phyloP scores from a whole-genome alignment of 2,329 filamentous ascomycete genomes.

The Fusarium sp. region DNA sequence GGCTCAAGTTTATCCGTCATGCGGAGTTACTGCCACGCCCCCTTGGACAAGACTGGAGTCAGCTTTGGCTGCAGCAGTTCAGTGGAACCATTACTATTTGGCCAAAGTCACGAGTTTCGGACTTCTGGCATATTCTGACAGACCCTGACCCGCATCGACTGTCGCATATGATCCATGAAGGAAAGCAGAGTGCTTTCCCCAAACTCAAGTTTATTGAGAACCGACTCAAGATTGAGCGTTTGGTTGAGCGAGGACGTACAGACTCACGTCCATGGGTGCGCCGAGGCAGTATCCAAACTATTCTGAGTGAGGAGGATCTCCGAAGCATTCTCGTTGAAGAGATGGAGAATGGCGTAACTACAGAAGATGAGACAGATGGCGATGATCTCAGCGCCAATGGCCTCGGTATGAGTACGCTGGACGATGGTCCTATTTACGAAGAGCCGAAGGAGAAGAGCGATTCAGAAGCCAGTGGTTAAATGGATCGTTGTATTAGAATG shows the following conservation, averaged over 20 bases:
- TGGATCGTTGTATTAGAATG: background rate
- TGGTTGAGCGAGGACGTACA: conserved; percentile 69
- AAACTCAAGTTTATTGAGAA: conserved; percentile 94
- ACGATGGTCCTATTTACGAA: conserved; percentile 43
- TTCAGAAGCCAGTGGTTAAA: conserved; percentile 22
- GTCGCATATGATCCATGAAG: conserved; percentile 89
- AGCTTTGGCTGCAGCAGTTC: conserved; percentile 96
- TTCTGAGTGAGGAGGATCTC: conserved; percentile 71
- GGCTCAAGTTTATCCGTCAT: conserved; percentile 93
- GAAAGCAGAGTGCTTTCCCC: conserved; percentile 89
- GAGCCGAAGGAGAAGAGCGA: conserved; percentile 41
- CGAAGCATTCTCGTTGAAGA: conserved; percentile 59
- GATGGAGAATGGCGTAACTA: conserved; percentile 49
- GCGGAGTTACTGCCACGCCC: conserved; percentile 91
- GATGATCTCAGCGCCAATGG: conserved; percentile 48
- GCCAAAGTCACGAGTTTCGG: conserved; percentile 82
- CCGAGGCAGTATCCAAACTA: conserved; percentile 68
- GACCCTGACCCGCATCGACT: conserved; percentile 83
- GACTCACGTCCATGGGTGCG: conserved; percentile 63
- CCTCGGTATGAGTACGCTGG: conserved; percentile 46
- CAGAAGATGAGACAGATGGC: conserved; percentile 54
- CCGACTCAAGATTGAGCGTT: conserved; percentile 82
- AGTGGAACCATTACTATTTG: conserved; percentile 96
- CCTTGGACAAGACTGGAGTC: conserved; percentile 94
- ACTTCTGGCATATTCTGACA: conserved; percentile 87